These are phyloP conservation scores for Botryococcus braunii DNA, from an alignment of 163 green algal species.

Conservation along the genomic window DNA sequence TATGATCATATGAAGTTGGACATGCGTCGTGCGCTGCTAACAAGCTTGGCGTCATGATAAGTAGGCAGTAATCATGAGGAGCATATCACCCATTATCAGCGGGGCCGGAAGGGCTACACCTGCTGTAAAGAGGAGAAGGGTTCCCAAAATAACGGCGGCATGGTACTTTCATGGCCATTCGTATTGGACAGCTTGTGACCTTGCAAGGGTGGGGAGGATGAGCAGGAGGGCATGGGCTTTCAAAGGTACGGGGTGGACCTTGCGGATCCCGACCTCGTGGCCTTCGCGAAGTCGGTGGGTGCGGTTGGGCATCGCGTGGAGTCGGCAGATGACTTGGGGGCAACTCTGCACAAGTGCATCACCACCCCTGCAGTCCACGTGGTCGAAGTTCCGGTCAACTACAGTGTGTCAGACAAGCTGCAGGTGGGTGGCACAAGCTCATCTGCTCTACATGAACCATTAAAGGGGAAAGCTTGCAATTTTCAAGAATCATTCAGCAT, in stretches of 20 bases:
- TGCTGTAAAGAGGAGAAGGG: too few species aligned
- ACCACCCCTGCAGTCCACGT: constrained; percentile 23
- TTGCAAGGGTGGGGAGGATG: too few species aligned
- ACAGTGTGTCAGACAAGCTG: constrained; percentile 14
- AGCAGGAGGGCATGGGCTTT: constrained; percentile 23
- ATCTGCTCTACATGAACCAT: too few species aligned
- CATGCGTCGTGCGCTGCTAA: too few species aligned
- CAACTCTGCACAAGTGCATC: constrained; percentile 22
- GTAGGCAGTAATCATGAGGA: too few species aligned
- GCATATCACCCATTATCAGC: too few species aligned
- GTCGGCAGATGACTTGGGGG: constrained; percentile 4
- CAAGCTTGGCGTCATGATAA: too few species aligned
- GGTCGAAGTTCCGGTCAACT: constrained; percentile 32
- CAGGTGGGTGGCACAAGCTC: constrained; percentile 20
- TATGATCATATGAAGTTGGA: too few species aligned
- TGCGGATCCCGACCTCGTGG: constrained; percentile 34
- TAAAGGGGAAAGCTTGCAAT: too few species aligned
- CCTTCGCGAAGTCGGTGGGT: constrained; percentile 31
- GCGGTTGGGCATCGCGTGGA: constrained; percentile 20
- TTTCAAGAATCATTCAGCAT: too few species aligned
- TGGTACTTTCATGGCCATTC: neutral
- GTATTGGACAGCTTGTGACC: neutral
- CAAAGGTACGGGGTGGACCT: constrained; percentile 28
- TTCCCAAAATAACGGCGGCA: neutral
- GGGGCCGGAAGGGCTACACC: too few species aligned